phyloP scores from a whole-genome alignment of 305 asterid genomes.

The Fraxinus albicans region DNA sequence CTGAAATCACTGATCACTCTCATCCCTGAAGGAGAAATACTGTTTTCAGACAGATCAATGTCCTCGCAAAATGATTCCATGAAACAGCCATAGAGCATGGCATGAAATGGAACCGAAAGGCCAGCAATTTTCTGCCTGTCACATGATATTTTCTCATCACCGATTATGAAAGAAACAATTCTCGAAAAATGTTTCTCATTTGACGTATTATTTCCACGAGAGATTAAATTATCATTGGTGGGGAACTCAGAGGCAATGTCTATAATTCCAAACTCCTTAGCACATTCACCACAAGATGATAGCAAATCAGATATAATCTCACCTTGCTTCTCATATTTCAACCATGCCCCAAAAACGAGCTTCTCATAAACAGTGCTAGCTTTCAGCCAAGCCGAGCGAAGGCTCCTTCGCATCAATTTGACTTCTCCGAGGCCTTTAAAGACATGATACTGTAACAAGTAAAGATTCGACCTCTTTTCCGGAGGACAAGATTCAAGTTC shows the following conservation, averaged over 20 bases:
- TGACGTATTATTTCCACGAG: background rate
- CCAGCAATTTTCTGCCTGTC: constrained; percentile 69
- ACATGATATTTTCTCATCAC: constrained; percentile 69
- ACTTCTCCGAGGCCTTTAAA: constrained; percentile 93
- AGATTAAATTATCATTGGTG: constrained; percentile 20
- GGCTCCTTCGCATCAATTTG: constrained; percentile 88
- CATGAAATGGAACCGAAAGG: constrained; percentile 81
- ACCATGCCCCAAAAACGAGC: constrained; percentile 89
- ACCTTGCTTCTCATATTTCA: constrained; percentile 85
- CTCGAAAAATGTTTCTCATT: constrained; percentile 28
- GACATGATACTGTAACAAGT: constrained; percentile 84
- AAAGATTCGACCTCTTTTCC: constrained; percentile 64
- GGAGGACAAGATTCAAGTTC: constrained; percentile 80
- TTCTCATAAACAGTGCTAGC: constrained; percentile 71
- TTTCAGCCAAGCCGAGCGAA: constrained; percentile 79
- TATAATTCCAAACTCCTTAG: constrained; percentile 65
- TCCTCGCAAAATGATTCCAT: constrained; percentile 68
- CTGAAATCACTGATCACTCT: constrained; percentile 61
- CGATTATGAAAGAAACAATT: constrained; percentile 60
- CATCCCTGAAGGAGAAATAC: constrained; percentile 72
- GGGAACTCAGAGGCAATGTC: constrained; percentile 79
- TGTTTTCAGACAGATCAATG: constrained; percentile 79
- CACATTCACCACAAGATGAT: constrained; percentile 74
- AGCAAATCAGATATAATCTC: constrained; percentile 75
- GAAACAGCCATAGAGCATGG: constrained; percentile 92